Percentiles rank a stretch among this genome's conserved stretches.
phyloP scores from a whole-genome alignment of 768 basidiomycete genomes.

The Calocera cornea region DNA sequence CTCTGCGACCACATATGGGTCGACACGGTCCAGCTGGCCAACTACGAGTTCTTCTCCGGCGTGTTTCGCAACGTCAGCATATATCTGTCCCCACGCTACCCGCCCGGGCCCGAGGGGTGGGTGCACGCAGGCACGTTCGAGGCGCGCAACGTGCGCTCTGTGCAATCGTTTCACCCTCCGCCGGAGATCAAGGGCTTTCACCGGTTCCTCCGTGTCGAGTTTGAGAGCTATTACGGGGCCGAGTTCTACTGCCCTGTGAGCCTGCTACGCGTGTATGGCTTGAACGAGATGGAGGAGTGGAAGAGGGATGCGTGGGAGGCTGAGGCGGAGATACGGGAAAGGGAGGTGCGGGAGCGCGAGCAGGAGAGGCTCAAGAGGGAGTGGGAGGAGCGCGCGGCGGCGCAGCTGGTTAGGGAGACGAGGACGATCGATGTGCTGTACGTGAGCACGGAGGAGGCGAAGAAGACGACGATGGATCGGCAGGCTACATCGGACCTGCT shows the following conservation, averaged over 20 bases:
- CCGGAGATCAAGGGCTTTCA: slow-evolving; percentile 70
- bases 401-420: neutral
- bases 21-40: slow-evolving; percentile 90
- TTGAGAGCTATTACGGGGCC: slow-evolving; percentile 80
- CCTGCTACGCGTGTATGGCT: slow-evolving; percentile 82
- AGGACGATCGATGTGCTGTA: neutral
- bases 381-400: too few relatives aligned
- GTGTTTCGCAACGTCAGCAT: slow-evolving; percentile 87
- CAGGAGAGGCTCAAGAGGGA: neutral
- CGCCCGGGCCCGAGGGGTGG: slow-evolving; percentile 49
- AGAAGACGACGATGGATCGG: neutral
- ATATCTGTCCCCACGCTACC: slow-evolving; percentile 51
- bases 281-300: slow-evolving; percentile 93
- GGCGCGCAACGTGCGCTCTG: slow-evolving; percentile 81
- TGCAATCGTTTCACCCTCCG: slow-evolving; percentile 71
- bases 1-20: slow-evolving; percentile 95
- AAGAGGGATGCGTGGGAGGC: slow-evolving; percentile 79
- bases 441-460: neutral
- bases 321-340: slow-evolving; percentile 28
- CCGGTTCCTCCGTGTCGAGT: slow-evolving; percentile 86
- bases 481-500: neutral
- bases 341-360: neutral
- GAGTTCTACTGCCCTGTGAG: slow-evolving; percentile 96
- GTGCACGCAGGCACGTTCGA: slow-evolving; percentile 56
- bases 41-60: slow-evolving; percentile 96